A percentile compares a stretch with the other conserved stretches of the same genome.
phyloP scores from a whole-genome alignment of 345 rosid genomes.

The Dipteronia sinensis region DNA sequence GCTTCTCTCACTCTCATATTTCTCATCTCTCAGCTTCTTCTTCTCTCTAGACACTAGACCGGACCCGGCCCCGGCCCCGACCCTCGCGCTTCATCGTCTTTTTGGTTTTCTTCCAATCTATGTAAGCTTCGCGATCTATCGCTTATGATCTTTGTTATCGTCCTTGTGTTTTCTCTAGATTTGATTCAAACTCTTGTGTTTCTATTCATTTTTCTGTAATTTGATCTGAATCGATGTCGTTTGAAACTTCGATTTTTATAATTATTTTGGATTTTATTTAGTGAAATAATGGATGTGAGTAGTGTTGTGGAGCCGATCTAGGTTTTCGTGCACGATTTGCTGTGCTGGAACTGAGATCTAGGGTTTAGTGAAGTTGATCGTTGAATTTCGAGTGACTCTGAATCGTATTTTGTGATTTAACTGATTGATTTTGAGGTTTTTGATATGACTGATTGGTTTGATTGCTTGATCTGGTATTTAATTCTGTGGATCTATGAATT shows the following conservation, averaged over 20 bases:
- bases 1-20: conserved; percentile 18
- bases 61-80: background rate
- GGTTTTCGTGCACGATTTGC: background rate
- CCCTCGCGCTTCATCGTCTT: background rate
- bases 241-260: background rate
- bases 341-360: conserved; percentile 31
- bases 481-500: conserved; percentile 22
- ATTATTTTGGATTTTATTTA: background rate
- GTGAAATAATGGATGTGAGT: background rate
- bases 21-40: conserved; percentile 3
- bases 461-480: conserved; percentile 22
- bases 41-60: background rate
- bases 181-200: background rate
- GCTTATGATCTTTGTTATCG: conserved; percentile 5
- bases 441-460: background rate
- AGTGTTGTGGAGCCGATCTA: conserved; percentile 17
- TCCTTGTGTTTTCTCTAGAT: background rate
- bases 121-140: conserved; percentile 3
- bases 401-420: background rate
- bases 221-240: background rate
- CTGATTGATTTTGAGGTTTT: background rate
- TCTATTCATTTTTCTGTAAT: background rate
- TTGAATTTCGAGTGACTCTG: background rate
- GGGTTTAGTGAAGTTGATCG: background rate
- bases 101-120: conserved; percentile 15